A percentile compares a stretch with the other conserved stretches of the same genome.
phyloP scores from a whole-genome alignment of 2,329 filamentous ascomycete genomes.

The Orbilia ellipsospora region DNA sequence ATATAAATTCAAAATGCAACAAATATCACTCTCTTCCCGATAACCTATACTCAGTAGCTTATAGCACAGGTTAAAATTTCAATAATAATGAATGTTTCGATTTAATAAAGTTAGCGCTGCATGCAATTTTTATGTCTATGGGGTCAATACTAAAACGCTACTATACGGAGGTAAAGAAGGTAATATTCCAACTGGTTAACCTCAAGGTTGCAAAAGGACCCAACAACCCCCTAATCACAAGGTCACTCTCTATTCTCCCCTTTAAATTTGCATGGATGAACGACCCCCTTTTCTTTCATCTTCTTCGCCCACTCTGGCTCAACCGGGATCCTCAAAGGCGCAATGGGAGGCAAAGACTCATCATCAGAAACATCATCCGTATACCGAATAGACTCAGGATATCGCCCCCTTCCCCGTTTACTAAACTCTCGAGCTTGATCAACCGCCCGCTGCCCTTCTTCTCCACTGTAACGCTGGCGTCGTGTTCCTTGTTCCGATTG shows the following conservation, averaged over 20 bases:
- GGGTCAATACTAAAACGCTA: too few relatives aligned
- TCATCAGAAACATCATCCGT: too few relatives aligned
- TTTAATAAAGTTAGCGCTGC: too few relatives aligned
- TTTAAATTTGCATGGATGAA: slow-evolving; percentile 34
- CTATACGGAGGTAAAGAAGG: background rate
- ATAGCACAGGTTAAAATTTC: too few relatives aligned
- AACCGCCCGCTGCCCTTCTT: background rate
- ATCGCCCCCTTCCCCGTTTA: background rate
- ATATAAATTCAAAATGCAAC: too few relatives aligned
- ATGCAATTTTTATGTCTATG: too few relatives aligned
- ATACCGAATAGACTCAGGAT: background rate
- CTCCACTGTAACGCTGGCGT: background rate
- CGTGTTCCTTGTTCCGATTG: too few relatives aligned
- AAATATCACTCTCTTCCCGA: too few relatives aligned
- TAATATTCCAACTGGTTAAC: background rate
- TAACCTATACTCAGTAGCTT: too few relatives aligned
- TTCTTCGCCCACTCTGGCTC: slow-evolving; percentile 28
- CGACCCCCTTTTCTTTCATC: slow-evolving; percentile 10
- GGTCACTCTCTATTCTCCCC: background rate
- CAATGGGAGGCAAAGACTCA: background rate
- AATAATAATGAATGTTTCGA: too few relatives aligned
- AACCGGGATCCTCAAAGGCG: slow-evolving; percentile 1
- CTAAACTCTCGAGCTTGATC: background rate
- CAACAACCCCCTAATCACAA: background rate
- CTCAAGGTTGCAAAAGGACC: background rate